phyloP scores from a whole-genome alignment of 2,329 filamentous ascomycete genomes.

The Xylariaceae sp. region DNA sequence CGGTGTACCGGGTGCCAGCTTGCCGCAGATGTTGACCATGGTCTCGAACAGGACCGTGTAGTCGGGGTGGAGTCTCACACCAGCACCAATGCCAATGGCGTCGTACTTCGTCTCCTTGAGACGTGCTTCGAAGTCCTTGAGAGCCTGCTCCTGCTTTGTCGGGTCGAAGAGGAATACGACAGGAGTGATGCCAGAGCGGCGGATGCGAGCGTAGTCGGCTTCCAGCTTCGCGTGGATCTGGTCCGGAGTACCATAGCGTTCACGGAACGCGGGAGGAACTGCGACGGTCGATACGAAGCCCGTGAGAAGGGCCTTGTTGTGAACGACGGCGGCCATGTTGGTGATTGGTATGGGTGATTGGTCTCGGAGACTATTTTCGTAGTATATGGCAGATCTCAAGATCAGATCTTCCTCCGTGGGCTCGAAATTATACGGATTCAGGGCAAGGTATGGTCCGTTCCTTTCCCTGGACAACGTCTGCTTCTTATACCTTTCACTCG shows the following conservation, averaged over 20 bases:
- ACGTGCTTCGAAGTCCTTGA: slow-evolving; percentile 6
- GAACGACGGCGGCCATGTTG: slow-evolving; percentile 5
- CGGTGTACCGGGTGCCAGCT: slow-evolving; percentile 8
- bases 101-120: slow-evolving; percentile 14
- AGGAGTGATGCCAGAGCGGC: slow-evolving; percentile 10
- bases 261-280: slow-evolving; percentile 7
- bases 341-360: neutral
- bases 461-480: neutral
- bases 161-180: slow-evolving; percentile 6
- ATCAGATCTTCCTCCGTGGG: neutral
- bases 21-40: slow-evolving; percentile 19
- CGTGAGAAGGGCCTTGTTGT: slow-evolving; percentile 12
- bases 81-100: slow-evolving; percentile 20
- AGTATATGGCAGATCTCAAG: neutral
- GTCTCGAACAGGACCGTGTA: slow-evolving; percentile 20
- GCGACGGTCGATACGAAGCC: slow-evolving; percentile 7
- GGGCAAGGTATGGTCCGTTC: neutral
- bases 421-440: neutral
- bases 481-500: neutral
- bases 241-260: slow-evolving; percentile 10
- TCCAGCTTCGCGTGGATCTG: slow-evolving; percentile 16
- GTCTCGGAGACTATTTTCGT: neutral
- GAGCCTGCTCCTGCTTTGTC: slow-evolving; percentile 9
- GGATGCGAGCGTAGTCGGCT: slow-evolving; percentile 14
- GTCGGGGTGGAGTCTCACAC: slow-evolving; percentile 16